A percentile compares a stretch with the other conserved stretches of the same genome.
phyloP scores from a whole-genome alignment of 805 yeast genomes.

The Hanseniaspora valbyensis region DNA sequence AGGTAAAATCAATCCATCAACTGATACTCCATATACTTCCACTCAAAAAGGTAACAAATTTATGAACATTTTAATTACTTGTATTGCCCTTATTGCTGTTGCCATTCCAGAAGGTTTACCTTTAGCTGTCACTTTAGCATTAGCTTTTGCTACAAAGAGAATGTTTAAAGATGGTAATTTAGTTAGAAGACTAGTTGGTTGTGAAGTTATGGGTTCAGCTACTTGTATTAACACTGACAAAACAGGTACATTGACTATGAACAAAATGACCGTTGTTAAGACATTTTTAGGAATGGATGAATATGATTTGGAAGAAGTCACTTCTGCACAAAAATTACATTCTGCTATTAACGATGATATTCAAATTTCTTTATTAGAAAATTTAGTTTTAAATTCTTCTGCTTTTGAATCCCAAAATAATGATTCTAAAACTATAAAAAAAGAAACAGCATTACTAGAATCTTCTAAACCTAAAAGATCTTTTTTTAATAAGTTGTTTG shows the following conservation, averaged over 20 bases:
- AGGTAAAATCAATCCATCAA: conserved; percentile 31
- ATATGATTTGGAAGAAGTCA: conserved; percentile 40
- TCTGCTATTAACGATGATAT: conserved; percentile 11
- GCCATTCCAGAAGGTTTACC: conserved; percentile 99
- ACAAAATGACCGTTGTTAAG: conserved; percentile 78
- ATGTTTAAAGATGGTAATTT: conserved; percentile 94
- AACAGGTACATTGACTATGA: conserved; percentile 94
- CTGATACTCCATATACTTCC: conserved; percentile 16
- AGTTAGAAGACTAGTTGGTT: conserved; percentile 83
- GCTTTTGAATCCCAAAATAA: conserved; percentile 64
- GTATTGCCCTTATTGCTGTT: conserved; percentile 87
- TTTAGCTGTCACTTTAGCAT: conserved; percentile 87
- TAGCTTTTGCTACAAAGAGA: conserved; percentile 96
- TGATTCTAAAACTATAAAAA: conserved; percentile 7
- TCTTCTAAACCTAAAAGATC: conserved; percentile 19
- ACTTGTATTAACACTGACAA: conserved; percentile 95
- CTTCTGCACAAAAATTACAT: conserved; percentile 16
- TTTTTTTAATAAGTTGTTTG: conserved; percentile 13
- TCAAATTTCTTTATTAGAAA: conserved; percentile 33
- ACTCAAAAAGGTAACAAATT: conserved; percentile 77
- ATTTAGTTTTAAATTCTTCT: conserved; percentile 70
- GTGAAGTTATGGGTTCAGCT: conserved; percentile 99
- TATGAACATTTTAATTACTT: conserved; percentile 74
- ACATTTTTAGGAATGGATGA: conserved; percentile 54
- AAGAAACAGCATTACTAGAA: conserved; percentile 24